Conservation (phyloP, 345 rosid species). For the Raphanus sativus region DNA sequence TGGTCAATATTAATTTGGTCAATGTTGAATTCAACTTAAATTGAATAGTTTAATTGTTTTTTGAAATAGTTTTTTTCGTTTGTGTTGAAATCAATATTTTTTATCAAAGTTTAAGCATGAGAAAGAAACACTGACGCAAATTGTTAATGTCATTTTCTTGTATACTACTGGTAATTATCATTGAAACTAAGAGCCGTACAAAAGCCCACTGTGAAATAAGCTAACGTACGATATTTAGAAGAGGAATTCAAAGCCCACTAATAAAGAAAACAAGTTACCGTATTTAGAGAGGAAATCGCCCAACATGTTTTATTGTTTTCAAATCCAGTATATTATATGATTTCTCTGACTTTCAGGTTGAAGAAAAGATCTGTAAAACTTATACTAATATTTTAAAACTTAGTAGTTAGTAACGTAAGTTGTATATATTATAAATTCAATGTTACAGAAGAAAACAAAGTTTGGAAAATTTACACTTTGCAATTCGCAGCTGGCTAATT, state of each 20-base stretch:
- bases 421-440: background rate
- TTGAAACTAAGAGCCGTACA: background rate
- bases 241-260: background rate
- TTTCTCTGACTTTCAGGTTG: background rate
- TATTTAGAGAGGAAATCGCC: background rate
- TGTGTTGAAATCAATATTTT: too few species aligned
- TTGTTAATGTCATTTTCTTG: background rate
- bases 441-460: background rate
- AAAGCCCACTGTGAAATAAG: background rate
- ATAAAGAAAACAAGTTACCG: background rate
- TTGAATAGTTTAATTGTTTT: too few species aligned
- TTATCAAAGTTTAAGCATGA: too few species aligned
- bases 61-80: too few species aligned
- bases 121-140: too few species aligned
- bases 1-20: too few species aligned
- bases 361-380: background rate
- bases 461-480: background rate
- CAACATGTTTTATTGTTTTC: background rate
- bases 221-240: background rate
- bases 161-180: background rate
- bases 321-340: background rate
- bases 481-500: background rate
- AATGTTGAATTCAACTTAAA: too few species aligned
- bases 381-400: too few species aligned
- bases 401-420: background rate